Conservation (phyloP, 2,329 filamentous ascomycete species). For the Alternaria arbusti region DNA sequence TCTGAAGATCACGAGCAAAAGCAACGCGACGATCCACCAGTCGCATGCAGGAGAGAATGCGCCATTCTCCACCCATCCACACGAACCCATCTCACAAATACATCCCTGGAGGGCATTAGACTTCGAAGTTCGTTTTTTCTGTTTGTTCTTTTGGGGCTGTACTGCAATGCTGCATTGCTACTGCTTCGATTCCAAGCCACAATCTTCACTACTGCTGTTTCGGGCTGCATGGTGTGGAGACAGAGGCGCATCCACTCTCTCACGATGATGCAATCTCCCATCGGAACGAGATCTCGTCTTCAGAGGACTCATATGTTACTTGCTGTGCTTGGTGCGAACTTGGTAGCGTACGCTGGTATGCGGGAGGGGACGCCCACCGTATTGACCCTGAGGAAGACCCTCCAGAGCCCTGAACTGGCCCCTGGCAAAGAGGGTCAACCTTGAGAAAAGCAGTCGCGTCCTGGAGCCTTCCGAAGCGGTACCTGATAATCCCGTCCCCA, state of each 20-base stretch:
- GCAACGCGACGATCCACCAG: background rate
- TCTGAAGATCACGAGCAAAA: conserved; percentile 9
- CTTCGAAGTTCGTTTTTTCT: background rate
- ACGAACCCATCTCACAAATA: background rate
- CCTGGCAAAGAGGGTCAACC: background rate
- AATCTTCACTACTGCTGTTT: background rate
- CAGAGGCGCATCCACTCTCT: background rate
- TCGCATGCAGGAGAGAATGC: background rate
- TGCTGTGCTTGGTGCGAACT: background rate
- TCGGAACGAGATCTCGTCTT: background rate
- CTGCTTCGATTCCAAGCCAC: background rate
- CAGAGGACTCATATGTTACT: background rate
- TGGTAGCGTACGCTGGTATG: background rate
- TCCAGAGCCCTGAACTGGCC: background rate
- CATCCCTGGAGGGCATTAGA: background rate
- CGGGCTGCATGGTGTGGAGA: background rate
- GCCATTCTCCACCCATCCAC: conserved; percentile 1
- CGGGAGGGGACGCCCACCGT: background rate
- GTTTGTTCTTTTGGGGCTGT: background rate
- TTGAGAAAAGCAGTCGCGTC: conserved; percentile 3
- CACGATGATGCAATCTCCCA: background rate
- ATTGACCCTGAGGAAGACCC: background rate
- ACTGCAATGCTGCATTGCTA: background rate
- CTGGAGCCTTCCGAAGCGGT: background rate
- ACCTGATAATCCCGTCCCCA: background rate